Evolutionary conservation across 495 filamentous ascomycete genomes (phyloP).

Genomic region (Letharia lupina): DNA sequence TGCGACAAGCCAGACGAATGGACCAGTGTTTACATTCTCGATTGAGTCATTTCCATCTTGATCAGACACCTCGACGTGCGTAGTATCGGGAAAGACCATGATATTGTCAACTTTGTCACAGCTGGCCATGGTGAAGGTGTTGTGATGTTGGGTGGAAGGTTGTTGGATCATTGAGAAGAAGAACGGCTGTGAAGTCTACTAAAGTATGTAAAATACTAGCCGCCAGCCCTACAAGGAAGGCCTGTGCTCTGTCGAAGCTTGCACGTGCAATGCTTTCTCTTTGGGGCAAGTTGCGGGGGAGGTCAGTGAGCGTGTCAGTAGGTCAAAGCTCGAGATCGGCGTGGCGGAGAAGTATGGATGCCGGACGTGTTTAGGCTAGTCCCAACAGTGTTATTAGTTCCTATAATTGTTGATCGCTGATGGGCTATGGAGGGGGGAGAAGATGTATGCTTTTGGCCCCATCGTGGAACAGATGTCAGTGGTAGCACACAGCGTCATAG

Average conservation of each 20-base stretch:
- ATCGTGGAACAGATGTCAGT: no score
- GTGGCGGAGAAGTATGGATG: background rate
- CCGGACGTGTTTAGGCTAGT: background rate
- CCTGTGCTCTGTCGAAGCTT: background rate
- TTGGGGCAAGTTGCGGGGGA: background rate
- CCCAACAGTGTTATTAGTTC: no score
- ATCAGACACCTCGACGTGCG: constrained; percentile 10
- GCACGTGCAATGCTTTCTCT: background rate
- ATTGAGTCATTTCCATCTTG: constrained; percentile 26
- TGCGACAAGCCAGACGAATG: constrained; percentile 36
- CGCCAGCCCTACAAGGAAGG: background rate
- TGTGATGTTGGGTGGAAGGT: background rate
- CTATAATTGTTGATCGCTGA: no score
- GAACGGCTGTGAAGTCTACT: background rate
- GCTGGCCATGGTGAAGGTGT: background rate
- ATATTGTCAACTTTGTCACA: background rate
- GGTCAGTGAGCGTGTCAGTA: background rate
- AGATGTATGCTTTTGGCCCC: no score
- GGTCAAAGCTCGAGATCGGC: background rate
- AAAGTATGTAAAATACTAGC: background rate
- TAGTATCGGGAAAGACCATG: constrained; percentile 3
- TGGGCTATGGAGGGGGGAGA: no score
- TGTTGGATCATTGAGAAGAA: background rate
- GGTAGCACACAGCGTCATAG: no score
- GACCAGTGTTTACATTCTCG: constrained; percentile 28